phyloP scores from a whole-genome alignment of 176 grass and related monocot genomes.

The Bothriochloa decipiens region DNA sequence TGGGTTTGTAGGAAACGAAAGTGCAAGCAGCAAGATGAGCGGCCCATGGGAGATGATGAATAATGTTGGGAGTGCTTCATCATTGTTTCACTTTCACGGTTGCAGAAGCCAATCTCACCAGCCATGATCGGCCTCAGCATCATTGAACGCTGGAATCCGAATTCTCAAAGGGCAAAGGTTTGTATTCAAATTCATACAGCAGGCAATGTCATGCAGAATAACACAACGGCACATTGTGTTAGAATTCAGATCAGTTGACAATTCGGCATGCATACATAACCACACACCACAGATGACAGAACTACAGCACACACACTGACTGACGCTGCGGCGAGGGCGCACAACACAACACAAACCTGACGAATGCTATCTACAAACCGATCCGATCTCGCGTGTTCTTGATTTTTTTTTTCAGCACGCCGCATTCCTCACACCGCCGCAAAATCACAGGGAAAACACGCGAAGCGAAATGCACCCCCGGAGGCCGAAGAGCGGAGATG shows the following conservation, averaged over 20 bases:
- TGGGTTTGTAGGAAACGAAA: too few species aligned
- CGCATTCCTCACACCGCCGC: not conserved
- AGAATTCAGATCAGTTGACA: conserved; percentile 12
- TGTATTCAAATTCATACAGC: too few species aligned
- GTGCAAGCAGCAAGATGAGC: too few species aligned
- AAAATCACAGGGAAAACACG: conserved; percentile 41
- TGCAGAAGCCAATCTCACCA: not conserved
- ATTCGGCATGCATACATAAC: not conserved
- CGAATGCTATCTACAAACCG: conserved; percentile 46
- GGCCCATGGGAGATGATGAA: not conserved
- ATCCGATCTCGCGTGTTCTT: conserved; percentile 16
- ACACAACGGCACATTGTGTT: not conserved
- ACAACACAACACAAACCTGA: conserved; percentile 13
- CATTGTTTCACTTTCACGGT: conserved; percentile 23
- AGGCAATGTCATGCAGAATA: not conserved
- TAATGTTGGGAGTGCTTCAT: not conserved
- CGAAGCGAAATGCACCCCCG: conserved; percentile 6
- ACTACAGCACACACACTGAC: conserved; percentile 1
- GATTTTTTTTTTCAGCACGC: not conserved
- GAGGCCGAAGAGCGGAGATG: not conserved
- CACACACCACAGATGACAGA: conserved; percentile 1
- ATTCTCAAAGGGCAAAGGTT: not conserved
- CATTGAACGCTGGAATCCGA: not conserved
- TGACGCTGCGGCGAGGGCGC: not conserved
- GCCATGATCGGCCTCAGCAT: conserved; percentile 14